Conservation (phyloP, 441 rosid genomes). For the Croton laevigatus region DNA sequence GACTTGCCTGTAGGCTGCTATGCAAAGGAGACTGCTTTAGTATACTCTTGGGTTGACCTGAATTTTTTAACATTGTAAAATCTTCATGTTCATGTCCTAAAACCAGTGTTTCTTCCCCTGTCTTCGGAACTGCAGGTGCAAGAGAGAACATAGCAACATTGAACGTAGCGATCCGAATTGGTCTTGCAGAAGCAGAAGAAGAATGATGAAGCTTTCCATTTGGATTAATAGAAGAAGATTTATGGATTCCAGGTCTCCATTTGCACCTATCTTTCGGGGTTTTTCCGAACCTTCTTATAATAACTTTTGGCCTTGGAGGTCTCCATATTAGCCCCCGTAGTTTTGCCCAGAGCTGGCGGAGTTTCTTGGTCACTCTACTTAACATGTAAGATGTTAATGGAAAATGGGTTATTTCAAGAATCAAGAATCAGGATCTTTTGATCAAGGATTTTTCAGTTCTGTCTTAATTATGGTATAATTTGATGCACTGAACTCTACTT, state of each 20-base stretch:
- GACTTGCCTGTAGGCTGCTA: conserved; percentile 18
- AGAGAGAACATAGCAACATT: conserved; percentile 97
- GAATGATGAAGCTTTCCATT: conserved; percentile 25
- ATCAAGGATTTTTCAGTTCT: conserved; percentile 10
- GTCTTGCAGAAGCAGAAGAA: conserved; percentile 31
- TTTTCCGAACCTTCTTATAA: conserved; percentile 55
- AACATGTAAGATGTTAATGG: conserved; percentile 33
- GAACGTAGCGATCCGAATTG: conserved; percentile 74
- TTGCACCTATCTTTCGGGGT: conserved; percentile 39
- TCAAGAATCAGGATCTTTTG: conserved; percentile 16
- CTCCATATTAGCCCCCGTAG: conserved; percentile 55
- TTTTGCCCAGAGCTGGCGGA: conserved; percentile 46
- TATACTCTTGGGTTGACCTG: conserved; percentile 61
- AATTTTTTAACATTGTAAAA: conserved; percentile 18
- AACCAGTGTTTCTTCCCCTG: conserved; percentile 33
- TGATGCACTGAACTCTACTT: background rate
- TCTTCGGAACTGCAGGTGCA: conserved; percentile 65
- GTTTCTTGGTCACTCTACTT: conserved; percentile 44
- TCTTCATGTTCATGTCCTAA: conserved; percentile 32
- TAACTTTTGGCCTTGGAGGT: conserved; percentile 53
- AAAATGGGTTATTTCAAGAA: conserved; percentile 8
- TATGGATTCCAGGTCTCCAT: conserved; percentile 27
- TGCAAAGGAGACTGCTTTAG: conserved; percentile 82
- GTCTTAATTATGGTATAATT: background rate
- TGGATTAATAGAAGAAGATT: conserved; percentile 26